Evolutionary conservation across 441 rosid species (phyloP).

Genomic region (Gossypium lobatum): DNA sequence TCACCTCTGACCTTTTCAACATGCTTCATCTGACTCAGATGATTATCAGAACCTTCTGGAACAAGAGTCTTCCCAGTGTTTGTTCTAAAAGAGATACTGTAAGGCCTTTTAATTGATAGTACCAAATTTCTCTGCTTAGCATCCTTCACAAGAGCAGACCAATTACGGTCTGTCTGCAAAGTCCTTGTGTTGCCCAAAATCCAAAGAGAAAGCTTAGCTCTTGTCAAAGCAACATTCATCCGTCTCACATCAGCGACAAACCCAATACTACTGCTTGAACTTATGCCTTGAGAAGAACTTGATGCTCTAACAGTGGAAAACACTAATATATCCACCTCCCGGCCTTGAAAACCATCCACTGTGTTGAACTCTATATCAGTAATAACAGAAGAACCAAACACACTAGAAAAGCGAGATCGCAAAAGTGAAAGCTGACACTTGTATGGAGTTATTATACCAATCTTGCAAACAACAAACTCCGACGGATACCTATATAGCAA

Average conservation of each 20-base stretch:
- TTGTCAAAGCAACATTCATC: conserved; percentile 96
- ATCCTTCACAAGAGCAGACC: conserved; percentile 90
- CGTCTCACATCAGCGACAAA: conserved; percentile 93
- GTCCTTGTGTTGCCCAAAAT: conserved; percentile 83
- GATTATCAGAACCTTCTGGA: conserved; percentile 24
- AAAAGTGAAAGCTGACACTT: conserved; percentile 76
- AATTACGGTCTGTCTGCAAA: conserved; percentile 58
- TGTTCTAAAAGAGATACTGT: conserved; percentile 37
- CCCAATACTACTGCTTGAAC: conserved; percentile 70
- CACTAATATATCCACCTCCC: conserved; percentile 87
- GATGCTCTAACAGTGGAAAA: conserved; percentile 93
- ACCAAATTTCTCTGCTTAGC: conserved; percentile 73
- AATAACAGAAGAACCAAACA: conserved; percentile 69
- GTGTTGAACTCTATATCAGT: conserved; percentile 92
- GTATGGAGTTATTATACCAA: conserved; percentile 92
- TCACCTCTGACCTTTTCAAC: conserved; percentile 20
- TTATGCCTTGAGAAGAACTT: conserved; percentile 27
- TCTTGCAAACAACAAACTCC: conserved; percentile 72
- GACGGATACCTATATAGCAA: conserved; percentile 58
- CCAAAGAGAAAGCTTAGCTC: conserved; percentile 95
- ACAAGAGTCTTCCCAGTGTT: conserved; percentile 20
- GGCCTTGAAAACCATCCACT: conserved; percentile 95
- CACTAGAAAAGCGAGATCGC: conserved; percentile 68
- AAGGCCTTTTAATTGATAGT: conserved; percentile 57
- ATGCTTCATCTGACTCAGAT: conserved; percentile 24